phyloP scores from a whole-genome alignment of 1,284 basidiomycete genomes.

The Afroboletus lepidellus region DNA sequence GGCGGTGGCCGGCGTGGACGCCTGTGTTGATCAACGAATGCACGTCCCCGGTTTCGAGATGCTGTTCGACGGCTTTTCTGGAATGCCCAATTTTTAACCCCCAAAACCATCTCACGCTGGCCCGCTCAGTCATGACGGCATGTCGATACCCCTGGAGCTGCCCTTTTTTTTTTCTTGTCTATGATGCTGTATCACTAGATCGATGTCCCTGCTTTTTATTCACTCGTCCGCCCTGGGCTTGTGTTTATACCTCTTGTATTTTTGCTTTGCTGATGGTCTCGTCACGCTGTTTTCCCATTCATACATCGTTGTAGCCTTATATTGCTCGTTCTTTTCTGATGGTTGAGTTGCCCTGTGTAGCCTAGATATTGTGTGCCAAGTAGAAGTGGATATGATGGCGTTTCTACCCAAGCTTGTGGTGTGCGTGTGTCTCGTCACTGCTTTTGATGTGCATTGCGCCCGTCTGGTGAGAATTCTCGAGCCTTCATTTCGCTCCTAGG shows the following conservation, averaged over 20 bases:
- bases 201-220: not conserved
- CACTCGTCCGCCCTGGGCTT: not conserved
- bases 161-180: not conserved
- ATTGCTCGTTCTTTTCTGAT: too few relatives aligned
- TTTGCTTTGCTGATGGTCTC: too few relatives aligned
- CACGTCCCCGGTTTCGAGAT: conserved; percentile 20
- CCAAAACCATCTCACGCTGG: not conserved
- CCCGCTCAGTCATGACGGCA: not conserved
- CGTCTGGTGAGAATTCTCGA: too few relatives aligned
- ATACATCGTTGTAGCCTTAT: conserved; percentile 5
- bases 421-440: too few relatives aligned
- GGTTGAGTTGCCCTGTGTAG: too few relatives aligned
- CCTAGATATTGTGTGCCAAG: too few relatives aligned
- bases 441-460: too few relatives aligned
- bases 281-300: too few relatives aligned
- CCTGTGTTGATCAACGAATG: not conserved
- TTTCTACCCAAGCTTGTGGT: too few relatives aligned
- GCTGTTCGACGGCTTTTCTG: conserved; percentile 16
- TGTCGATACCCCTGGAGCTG: conserved; percentile 8
- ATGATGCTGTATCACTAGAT: conserved; percentile 13
- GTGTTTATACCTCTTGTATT: not conserved
- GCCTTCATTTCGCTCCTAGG: too few relatives aligned
- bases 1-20: conserved; percentile 16
- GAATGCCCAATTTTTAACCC: conserved; percentile 9
- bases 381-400: too few relatives aligned